Percentiles rank a stretch among this genome's conserved stretches.
These are phyloP conservation scores for Ceratocystis eucalypticola DNA, from an alignment of 2,329 filamentous ascomycete species.

Conservation along the genomic window DNA sequence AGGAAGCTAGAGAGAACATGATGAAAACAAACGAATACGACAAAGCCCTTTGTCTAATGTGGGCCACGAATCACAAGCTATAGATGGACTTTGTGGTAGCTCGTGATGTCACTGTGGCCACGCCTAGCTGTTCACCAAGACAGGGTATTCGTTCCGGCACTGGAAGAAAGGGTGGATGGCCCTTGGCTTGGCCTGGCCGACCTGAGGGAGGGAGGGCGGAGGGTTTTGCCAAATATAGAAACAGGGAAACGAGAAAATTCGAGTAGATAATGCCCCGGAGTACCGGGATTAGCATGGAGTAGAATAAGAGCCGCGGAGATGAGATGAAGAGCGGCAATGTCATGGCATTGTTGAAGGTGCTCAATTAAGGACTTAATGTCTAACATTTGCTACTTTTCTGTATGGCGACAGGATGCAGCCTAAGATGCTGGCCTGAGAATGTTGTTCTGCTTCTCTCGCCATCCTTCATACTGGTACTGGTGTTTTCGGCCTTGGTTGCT, in stretches of 20 bases:
- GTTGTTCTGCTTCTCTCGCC: no score
- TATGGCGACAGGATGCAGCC: no score
- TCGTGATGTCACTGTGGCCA: background rate
- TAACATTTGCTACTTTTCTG: no score
- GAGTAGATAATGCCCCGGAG: no score
- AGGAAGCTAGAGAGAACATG: background rate
- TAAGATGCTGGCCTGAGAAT: no score
- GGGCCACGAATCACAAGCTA: background rate
- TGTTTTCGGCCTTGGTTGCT: no score
- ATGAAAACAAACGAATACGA: background rate
- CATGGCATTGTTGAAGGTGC: background rate
- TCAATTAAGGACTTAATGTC: no score
- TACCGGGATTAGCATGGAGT: background rate
- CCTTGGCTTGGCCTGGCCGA: background rate
- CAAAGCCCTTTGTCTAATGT: background rate
- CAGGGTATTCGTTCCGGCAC: no score
- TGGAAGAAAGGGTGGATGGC: background rate
- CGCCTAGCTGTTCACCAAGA: background rate
- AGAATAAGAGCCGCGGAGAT: background rate
- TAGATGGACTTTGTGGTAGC: no score
- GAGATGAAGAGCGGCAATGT: background rate
- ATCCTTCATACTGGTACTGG: no score
- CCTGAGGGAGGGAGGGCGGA: constrained; percentile 10
- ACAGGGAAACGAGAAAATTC: background rate
- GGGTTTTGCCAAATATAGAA: constrained; percentile 7